Conservation (phyloP, 345 rosid species). For the Dipteronia dyeriana region DNA sequence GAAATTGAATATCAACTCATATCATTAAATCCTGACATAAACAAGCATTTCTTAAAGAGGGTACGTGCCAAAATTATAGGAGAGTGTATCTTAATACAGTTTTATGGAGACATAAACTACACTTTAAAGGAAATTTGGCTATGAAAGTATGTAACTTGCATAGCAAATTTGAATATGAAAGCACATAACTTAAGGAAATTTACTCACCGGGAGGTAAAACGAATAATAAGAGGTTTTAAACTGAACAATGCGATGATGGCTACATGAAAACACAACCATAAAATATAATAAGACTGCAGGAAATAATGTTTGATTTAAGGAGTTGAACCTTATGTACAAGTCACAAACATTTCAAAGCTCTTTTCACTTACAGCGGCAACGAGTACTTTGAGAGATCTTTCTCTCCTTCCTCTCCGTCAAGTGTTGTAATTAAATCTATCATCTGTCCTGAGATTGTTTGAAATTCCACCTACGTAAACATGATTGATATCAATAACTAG, state of each 20-base stretch:
- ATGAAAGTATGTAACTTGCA: too few species aligned
- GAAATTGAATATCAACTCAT: background rate
- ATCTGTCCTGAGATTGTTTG: conserved; percentile 52
- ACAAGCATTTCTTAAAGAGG: background rate
- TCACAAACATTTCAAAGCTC: background rate
- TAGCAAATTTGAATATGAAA: background rate
- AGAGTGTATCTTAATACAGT: background rate
- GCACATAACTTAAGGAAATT: conserved; percentile 3
- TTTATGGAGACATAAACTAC: background rate
- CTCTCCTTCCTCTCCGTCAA: conserved; percentile 50
- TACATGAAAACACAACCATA: conserved; percentile 20
- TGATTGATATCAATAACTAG: background rate
- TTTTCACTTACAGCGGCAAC: conserved; percentile 34
- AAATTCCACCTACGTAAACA: conserved; percentile 41
- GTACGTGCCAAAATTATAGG: background rate
- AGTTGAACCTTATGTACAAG: background rate
- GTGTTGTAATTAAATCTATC: conserved; percentile 47
- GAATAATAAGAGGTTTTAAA: conserved; percentile 52
- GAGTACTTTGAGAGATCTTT: conserved; percentile 42
- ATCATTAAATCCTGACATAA: background rate
- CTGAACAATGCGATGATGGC: conserved; percentile 44
- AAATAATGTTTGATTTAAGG: background rate
- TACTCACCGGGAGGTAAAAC: conserved; percentile 46
- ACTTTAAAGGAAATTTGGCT: too few species aligned
- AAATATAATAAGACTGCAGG: background rate